Evolutionary conservation across 164 flowering plant species (phyloP).

Genomic region (Vitis riparia): DNA sequence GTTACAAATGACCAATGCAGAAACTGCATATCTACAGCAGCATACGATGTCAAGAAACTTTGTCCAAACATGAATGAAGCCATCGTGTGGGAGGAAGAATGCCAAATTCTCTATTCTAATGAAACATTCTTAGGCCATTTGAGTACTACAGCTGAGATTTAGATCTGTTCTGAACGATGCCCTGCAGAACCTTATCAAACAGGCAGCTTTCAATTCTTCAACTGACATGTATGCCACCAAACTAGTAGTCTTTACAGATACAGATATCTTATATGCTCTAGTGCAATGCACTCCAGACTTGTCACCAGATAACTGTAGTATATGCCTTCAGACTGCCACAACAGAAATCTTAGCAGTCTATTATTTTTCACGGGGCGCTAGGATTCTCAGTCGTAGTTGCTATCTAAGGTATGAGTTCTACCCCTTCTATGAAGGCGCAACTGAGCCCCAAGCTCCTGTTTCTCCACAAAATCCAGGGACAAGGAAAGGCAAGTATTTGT

Average conservation of each 20-base stretch:
- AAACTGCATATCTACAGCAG: slow-evolving; percentile 18
- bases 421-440: slow-evolving; percentile 14
- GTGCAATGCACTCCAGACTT: slow-evolving; percentile 45
- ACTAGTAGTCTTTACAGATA: not conserved
- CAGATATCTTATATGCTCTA: slow-evolving; percentile 28
- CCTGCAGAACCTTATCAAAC: slow-evolving; percentile 13
- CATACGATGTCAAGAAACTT: not conserved
- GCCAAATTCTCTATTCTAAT: slow-evolving; percentile 34
- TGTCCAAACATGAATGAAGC: slow-evolving; percentile 32
- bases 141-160: slow-evolving; percentile 13
- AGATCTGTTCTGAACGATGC: slow-evolving; percentile 7
- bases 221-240: slow-evolving; percentile 24
- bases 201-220: slow-evolving; percentile 19
- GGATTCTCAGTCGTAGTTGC: slow-evolving; percentile 33
- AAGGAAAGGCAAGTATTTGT: not conserved
- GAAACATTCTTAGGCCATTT: slow-evolving; percentile 22
- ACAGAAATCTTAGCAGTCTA: slow-evolving; percentile 9
- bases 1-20: slow-evolving; percentile 7
- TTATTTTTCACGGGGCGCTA: slow-evolving; percentile 27
- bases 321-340: slow-evolving; percentile 24
- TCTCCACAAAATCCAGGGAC: not conserved
- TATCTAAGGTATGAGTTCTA: slow-evolving; percentile 38
- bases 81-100: slow-evolving; percentile 30
- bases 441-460: not conserved
- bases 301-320: slow-evolving; percentile 19